Percentiles rank a stretch among this genome's conserved stretches.
phyloP scores from a whole-genome alignment of 176 grass and related monocot species.

The Avena eriantha region DNA sequence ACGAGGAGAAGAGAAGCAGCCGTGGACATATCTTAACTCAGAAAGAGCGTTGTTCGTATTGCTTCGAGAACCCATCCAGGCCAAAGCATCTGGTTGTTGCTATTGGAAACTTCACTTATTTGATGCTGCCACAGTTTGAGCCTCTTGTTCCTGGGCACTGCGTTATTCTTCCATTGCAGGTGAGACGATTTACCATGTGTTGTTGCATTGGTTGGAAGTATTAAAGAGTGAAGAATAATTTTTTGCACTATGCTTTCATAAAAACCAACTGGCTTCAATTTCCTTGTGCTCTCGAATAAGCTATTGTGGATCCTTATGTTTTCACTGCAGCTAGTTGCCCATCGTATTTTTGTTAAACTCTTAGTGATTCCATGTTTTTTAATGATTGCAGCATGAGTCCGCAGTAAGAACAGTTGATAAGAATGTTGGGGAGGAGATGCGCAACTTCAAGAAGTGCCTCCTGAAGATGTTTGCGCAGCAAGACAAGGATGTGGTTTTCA shows the following conservation, averaged over 20 bases:
- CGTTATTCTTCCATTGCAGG: constrained; percentile 91
- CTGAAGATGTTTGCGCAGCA: constrained; percentile 79
- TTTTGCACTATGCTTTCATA: constrained; percentile 23
- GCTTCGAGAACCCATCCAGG: constrained; percentile 93
- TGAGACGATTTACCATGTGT: constrained; percentile 42
- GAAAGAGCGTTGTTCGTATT: constrained; percentile 88
- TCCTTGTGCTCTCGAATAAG: background rate
- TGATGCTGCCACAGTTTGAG: constrained; percentile 89
- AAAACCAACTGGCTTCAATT: background rate
- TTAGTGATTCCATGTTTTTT: constrained; percentile 26
- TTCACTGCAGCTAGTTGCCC: background rate
- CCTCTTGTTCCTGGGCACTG: constrained; percentile 84
- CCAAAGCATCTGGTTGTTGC: constrained; percentile 95
- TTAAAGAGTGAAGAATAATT: constrained; percentile 5
- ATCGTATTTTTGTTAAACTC: constrained; percentile 24
- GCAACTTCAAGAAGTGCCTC: constrained; percentile 98
- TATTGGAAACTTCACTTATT: constrained; percentile 93
- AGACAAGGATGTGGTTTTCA: constrained; percentile 83
- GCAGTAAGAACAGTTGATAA: constrained; percentile 83
- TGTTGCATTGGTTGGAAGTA: constrained; percentile 6
- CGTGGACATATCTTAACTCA: constrained; percentile 62
- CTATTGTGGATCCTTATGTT: background rate
- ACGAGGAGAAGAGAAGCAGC: constrained; percentile 48
- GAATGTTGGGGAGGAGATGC: constrained; percentile 86
- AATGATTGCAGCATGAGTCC: constrained; percentile 77